These are phyloP conservation scores for Scalesia atractyloides DNA, from an alignment of 129 eudicot genomes.

Conservation along the genomic window DNA sequence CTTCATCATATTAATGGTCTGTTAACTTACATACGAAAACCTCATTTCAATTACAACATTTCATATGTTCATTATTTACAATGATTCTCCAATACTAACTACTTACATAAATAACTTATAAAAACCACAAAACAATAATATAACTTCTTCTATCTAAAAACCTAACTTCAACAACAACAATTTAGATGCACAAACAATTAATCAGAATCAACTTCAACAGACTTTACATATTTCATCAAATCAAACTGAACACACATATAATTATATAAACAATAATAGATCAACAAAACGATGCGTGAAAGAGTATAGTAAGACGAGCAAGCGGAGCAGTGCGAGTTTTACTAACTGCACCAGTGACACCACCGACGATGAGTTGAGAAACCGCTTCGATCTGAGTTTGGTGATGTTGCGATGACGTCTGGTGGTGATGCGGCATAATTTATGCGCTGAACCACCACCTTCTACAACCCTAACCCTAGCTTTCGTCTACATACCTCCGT, in stretches of 20 bases:
- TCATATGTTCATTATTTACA: too few species aligned
- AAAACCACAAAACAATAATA: too few species aligned
- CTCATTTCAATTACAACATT: not conserved
- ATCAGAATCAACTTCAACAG: not conserved
- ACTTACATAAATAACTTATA: too few species aligned
- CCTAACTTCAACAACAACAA: not conserved
- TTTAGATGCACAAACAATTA: not conserved
- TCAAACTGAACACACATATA: not conserved
- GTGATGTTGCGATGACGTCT: conserved; percentile 42
- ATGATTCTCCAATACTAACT: too few species aligned
- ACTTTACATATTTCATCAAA: not conserved
- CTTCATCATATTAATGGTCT: too few species aligned
- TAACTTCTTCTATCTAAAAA: too few species aligned
- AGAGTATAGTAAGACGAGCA: conserved; percentile 91
- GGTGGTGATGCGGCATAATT: conserved; percentile 43
- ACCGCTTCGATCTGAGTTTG: conserved; percentile 64
- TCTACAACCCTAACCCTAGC: conserved; percentile 78
- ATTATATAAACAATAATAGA: not conserved
- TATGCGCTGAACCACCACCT: conserved; percentile 53
- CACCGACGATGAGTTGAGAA: conserved; percentile 85
- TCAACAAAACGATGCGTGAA: conserved; percentile 53
- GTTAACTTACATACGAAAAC: not conserved
- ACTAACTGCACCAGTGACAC: conserved; percentile 90
- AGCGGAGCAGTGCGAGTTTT: conserved; percentile 93
- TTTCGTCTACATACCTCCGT: conserved; percentile 66